Evolutionary conservation across 1,139 yeast species (phyloP), one percentile per base, ranked within the genome.

Genomic region (Kodamaea alishanica): DNA sequence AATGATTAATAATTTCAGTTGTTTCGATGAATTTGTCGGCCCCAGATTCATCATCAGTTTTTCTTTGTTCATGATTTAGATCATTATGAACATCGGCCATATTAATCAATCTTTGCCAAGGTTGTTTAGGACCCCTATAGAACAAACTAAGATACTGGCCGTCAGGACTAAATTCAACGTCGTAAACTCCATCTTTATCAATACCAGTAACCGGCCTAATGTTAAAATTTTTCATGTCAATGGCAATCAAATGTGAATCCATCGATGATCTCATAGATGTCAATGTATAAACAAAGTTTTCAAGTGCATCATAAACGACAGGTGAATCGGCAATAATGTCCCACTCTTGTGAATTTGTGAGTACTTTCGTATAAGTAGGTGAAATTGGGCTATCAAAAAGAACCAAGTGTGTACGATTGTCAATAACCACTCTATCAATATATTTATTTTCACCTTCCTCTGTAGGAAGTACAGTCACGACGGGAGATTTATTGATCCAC

Each of bases 321-420:
- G 65, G 66, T 1, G 83, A 81, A 6, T 77, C 73, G 23, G 65
- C 73, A 26, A 73, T 70, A 3, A 84, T 82, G 50, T 84, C 95
- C 90, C 88, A 88, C 2, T 72, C 61, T 8, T 84, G 81, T 1
- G 69, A 51, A 0, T 49, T 33, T 0, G 95, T 81, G 28, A 88
- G 57, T 10, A 80, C 45, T 33, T 60, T 67, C 6, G 57, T 56
- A 5, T 85, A 84, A 6, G 58, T 58, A 0, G 61, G 38, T 1
- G 79, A 51, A 2, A 64, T 60, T 1, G 78, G 66, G 3, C 72
- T 65, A 6, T 79, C 68, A 52, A 81, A 90, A 45, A 77, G 74
- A 1, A 82, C 95, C 33, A 92, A 60, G 51, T 87, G 95, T 40
- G 77, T 78, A 51, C 64, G 75, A 1, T 84, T 82, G 40, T 81